A percentile compares a stretch with the other conserved stretches of the same genome.
Evolutionary conservation across 768 basidiomycete species (phyloP).

Genomic region (Tylopilus intermedius): DNA sequence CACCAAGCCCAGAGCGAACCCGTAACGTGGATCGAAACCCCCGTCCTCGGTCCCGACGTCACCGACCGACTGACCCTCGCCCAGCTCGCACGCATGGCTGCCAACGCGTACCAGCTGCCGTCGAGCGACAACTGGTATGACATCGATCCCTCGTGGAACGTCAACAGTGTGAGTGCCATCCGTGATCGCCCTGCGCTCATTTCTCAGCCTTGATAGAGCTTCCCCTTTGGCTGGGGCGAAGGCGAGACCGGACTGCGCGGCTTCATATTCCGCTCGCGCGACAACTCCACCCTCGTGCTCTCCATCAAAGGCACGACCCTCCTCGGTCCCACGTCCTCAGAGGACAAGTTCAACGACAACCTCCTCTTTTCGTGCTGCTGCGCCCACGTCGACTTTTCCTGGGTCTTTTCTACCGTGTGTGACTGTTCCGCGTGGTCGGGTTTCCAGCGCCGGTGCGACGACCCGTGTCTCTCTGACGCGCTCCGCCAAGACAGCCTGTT

Average conservation of each 20-base stretch:
- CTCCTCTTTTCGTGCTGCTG: constrained; percentile 91
- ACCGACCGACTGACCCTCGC: constrained; percentile 73
- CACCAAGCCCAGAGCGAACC: constrained; percentile 44
- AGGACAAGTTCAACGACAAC: constrained; percentile 93
- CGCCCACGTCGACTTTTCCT: constrained; percentile 81
- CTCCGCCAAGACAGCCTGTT: constrained; percentile 88
- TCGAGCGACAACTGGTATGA: constrained; percentile 77
- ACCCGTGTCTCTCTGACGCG: constrained; percentile 75
- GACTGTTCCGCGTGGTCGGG: constrained; percentile 60
- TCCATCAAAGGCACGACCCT: constrained; percentile 90
- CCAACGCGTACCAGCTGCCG: constrained; percentile 81
- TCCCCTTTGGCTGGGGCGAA: constrained; percentile 76
- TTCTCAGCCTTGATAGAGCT: constrained; percentile 44
- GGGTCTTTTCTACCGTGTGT: constrained; percentile 83
- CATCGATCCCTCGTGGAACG: constrained; percentile 69
- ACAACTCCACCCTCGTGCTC: constrained; percentile 79
- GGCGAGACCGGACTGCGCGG: constrained; percentile 76
- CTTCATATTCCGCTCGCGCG: constrained; percentile 75
- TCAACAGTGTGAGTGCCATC: constrained; percentile 33
- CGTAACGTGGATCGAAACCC: constrained; percentile 63
- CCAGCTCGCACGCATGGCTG: constrained; percentile 82
- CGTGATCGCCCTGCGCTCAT: neutral
- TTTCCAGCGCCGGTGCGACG: constrained; percentile 67
- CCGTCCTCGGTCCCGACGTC: constrained; percentile 71
- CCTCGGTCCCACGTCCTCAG: constrained; percentile 78